These are phyloP conservation scores for Pseudogymnoascus sp. DNA, from an alignment of 2,329 filamentous ascomycete genomes.

Conservation along the genomic window DNA sequence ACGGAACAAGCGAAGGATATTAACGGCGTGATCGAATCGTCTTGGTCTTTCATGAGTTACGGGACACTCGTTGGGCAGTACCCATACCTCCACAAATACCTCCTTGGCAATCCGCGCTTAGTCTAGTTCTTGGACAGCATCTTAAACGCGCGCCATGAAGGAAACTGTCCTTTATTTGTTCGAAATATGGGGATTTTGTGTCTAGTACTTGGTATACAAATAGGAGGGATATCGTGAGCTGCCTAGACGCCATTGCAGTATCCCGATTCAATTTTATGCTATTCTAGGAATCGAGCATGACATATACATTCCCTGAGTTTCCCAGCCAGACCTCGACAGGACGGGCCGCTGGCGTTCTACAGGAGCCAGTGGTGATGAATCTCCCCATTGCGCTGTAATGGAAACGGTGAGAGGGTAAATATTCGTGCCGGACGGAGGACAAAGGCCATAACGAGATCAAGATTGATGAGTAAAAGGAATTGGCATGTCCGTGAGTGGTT, in stretches of 20 bases:
- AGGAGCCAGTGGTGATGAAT: neutral
- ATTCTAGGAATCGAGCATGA: neutral
- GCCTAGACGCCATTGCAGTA: neutral
- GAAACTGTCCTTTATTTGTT: too few species aligned
- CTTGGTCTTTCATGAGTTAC: constrained; percentile 8
- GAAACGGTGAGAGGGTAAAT: too few species aligned
- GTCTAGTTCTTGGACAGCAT: neutral
- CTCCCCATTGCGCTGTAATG: too few species aligned
- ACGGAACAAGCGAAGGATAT: constrained; percentile 13
- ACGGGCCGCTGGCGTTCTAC: neutral
- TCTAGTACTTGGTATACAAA: neutral
- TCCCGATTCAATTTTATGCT: neutral
- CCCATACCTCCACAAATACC: constrained; percentile 8
- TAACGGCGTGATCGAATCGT: constrained; percentile 11
- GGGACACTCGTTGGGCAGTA: constrained; percentile 5
- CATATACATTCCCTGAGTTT: neutral
- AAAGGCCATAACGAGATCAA: neutral
- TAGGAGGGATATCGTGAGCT: neutral
- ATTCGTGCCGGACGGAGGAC: too few species aligned
- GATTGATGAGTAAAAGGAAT: neutral
- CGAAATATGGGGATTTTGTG: neutral
- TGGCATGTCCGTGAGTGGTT: neutral
- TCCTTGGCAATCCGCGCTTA: neutral
- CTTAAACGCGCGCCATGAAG: neutral
- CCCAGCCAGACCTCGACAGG: neutral